A percentile compares a stretch with the other conserved stretches of the same genome.
phyloP scores from a whole-genome alignment of 352 stramenopile genomes.

The Pythium sp. region DNA sequence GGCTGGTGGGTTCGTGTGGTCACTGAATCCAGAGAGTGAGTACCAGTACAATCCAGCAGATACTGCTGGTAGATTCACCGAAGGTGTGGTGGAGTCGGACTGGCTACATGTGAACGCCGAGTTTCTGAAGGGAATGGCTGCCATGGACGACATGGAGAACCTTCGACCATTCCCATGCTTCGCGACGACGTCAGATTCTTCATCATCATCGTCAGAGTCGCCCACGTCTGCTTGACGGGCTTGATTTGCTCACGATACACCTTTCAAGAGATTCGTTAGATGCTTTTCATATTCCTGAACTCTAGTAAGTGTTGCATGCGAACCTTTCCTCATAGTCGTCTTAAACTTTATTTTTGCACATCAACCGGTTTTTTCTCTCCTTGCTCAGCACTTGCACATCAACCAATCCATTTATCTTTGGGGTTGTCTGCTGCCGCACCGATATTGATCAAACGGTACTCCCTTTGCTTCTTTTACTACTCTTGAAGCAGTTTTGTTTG shows the following conservation, averaged over 20 bases:
- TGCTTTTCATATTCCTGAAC: neutral
- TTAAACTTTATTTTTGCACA: slow-evolving; percentile 5
- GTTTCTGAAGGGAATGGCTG: slow-evolving; percentile 26
- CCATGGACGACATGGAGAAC: slow-evolving; percentile 34
- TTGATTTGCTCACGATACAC: neutral
- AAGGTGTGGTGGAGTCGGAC: slow-evolving; percentile 25
- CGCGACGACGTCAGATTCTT: slow-evolving; percentile 6
- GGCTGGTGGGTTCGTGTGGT: slow-evolving; percentile 34
- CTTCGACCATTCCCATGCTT: slow-evolving; percentile 35
- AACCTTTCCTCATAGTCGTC: neutral
- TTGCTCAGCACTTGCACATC: neutral
- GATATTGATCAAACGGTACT: neutral
- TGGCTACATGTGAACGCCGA: slow-evolving; percentile 27
- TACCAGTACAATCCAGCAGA: slow-evolving; percentile 44
- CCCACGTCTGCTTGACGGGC: neutral
- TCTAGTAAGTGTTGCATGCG: slow-evolving; percentile 1
- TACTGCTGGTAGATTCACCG: slow-evolving; percentile 18
- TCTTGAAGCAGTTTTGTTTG: slow-evolving; percentile 62
- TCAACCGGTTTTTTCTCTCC: neutral
- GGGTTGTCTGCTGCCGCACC: neutral
- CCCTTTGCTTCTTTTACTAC: neutral
- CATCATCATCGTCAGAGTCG: neutral
- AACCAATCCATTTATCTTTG: neutral
- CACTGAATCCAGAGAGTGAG: slow-evolving; percentile 34
- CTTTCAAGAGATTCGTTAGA: neutral